Evolutionary conservation across 139 green algal genomes (phyloP), one percentile per base, ranked within the genome.

Genomic region (Microglena sp.): DNA sequence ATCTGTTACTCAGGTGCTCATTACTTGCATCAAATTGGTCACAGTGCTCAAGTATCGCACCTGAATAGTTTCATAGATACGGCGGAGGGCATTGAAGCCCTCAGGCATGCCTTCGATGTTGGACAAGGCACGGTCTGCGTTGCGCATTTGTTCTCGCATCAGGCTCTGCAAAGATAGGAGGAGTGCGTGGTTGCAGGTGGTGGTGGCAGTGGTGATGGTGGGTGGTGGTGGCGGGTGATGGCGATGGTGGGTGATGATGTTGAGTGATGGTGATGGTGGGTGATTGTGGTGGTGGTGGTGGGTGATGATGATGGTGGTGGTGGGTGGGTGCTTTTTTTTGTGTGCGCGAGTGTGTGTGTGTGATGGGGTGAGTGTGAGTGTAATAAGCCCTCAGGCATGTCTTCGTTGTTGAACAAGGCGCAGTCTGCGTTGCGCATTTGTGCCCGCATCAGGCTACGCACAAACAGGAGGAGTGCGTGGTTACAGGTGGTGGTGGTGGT

Each of bases 71-170:
- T 67, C 60, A 24, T 59, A 67, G 40, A 67, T 86, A 35, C 87
- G 84, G 2, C 88, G 73, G 63, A 99, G 84, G 24, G 82, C 80
- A 73, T 98, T 96, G 80, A 97, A 99, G 58, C 94, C 94, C 45
- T 90, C 94, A 0, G 94, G 94, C 62, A 94, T 83, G 1, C 70
- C 79, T 75, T 99, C 94, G 8, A 99, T 88, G 84, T 99, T 97
- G 58, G 60, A 80, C 64, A 99, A 76, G 2, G 92, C 84, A 2
- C 94, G 75, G 75, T 95, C 89, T 40, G 79, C 74, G 58, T 83
- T 88, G 34, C 92, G 84, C 84, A 96, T 97, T 59, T 95, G 86
- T 78, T 98, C 93, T 22, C 82, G 84, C 89, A 95, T 92, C 26
- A 98, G 77, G 18, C 69, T 76, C 81, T 87, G 82, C 55, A 15